Evolutionary conservation across 2,329 filamentous ascomycete genomes (phyloP).

Genomic region (Ophioceras dolichostomum): DNA sequence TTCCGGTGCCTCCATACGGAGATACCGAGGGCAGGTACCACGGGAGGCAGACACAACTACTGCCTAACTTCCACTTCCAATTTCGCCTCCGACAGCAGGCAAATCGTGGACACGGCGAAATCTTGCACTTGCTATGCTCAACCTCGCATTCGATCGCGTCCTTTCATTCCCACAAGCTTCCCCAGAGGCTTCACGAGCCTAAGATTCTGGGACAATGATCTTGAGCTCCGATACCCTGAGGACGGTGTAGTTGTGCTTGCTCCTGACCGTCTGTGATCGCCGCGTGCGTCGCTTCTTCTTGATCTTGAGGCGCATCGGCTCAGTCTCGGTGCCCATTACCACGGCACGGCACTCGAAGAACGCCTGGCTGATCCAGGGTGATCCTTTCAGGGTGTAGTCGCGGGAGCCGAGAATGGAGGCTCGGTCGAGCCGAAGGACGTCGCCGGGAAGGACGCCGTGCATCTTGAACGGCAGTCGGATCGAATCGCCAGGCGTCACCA

Average conservation of each 20-base stretch:
- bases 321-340: slow-evolving; percentile 73
- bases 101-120: too few species aligned
- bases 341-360: slow-evolving; percentile 77
- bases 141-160: too few species aligned
- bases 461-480: slow-evolving; percentile 71
- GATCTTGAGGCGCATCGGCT: slow-evolving; percentile 64
- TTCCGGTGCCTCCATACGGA: too few species aligned
- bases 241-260: slow-evolving; percentile 85
- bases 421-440: slow-evolving; percentile 77
- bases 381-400: slow-evolving; percentile 79
- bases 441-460: slow-evolving; percentile 64
- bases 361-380: slow-evolving; percentile 70
- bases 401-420: slow-evolving; percentile 72
- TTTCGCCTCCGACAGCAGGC: too few species aligned
- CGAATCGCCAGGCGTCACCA: slow-evolving; percentile 63
- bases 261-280: slow-evolving; percentile 62
- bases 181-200: too few species aligned
- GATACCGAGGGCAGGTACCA: too few species aligned
- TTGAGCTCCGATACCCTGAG: slow-evolving; percentile 73
- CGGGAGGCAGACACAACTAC: too few species aligned
- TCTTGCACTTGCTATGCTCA: too few species aligned
- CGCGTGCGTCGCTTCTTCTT: slow-evolving; percentile 73
- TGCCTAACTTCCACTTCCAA: too few species aligned
- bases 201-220: slow-evolving; percentile 25
- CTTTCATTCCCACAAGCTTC: too few species aligned